Evolutionary conservation across 1,139 yeast genomes (phyloP).

Genomic region (Tardiomyces depauwii): DNA sequence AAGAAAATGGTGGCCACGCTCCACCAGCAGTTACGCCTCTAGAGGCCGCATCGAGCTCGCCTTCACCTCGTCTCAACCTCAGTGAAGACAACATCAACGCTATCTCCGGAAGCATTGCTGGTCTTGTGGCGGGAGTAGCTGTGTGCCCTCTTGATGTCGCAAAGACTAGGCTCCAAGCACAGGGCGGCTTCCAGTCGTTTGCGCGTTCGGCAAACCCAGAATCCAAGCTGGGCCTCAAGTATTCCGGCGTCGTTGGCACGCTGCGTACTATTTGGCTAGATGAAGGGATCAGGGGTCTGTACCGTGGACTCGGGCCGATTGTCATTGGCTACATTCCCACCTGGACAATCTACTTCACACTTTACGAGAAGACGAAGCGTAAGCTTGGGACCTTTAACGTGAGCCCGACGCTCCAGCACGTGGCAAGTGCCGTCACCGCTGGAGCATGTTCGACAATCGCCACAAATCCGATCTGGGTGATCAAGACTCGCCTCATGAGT

Average conservation of each 20-base stretch:
- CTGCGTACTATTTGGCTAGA: constrained; percentile 52
- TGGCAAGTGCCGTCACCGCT: constrained; percentile 76
- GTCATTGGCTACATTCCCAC: constrained; percentile 92
- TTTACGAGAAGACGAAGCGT: constrained; percentile 68
- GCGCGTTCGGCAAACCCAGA: constrained; percentile 7
- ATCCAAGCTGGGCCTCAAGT: constrained; percentile 17
- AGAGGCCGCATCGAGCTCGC: neutral
- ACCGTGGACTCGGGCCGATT: constrained; percentile 85
- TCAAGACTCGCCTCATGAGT: constrained; percentile 86
- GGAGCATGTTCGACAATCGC: constrained; percentile 80
- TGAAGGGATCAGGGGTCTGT: constrained; percentile 76
- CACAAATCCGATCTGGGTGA: constrained; percentile 97
- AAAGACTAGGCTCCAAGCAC: constrained; percentile 91
- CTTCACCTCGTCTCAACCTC: constrained; percentile 4
- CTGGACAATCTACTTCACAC: constrained; percentile 91
- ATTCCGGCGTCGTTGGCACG: constrained; percentile 51
- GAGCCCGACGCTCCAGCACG: constrained; percentile 38
- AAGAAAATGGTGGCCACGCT: neutral
- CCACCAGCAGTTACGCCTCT: too few species aligned
- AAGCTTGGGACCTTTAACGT: constrained; percentile 7
- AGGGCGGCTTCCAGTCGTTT: constrained; percentile 43
- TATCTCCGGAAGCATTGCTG: constrained; percentile 80
- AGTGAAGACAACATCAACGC: constrained; percentile 42
- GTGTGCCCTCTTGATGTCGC: constrained; percentile 95
- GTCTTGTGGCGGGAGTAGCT: constrained; percentile 76